Base-by-base conservation (phyloP, 2,329 filamentous ascomycete species). In the Diplodia mutila region DNA sequence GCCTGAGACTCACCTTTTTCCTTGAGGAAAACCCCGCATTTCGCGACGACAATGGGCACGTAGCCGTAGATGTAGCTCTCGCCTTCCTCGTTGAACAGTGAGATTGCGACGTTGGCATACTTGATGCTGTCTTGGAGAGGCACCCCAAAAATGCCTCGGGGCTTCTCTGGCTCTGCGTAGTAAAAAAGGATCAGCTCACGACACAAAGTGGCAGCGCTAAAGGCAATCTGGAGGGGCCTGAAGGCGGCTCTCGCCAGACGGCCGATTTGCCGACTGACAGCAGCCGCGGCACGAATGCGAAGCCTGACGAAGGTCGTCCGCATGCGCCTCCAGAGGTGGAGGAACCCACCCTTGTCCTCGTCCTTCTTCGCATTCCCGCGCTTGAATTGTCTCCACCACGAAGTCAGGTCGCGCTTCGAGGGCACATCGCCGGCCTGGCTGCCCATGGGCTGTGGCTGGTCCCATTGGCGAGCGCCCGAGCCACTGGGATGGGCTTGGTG, bases 51-150 rank as follows among this genome's bases (percentile, higher is more conserved):
- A 71, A 99, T 98, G 21, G 95, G 95, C 8, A 99, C 94, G 76
- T 98, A 98, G 75, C 95, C 95, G 79, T 98, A 99, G 65, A 98
- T 97, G 79, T 97, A 98, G 81, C 93, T 97, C 79, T 95, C 89
- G 37, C 94, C 94, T 72, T 95, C 87, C 72, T 94, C 92, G 77
- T 98, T 94, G 72, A 95, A 91, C 32, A 99, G 87, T 25, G 94
- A 98, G 75, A 99, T 99, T 71, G 95, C 95, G 69, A 99, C 95
- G 76, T 98, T 99, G 68, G 95, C 95, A 79, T 99, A 98, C 69
- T 91, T 91, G 78, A 99, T 98, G 81, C 94, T 98, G 76, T 94
- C 90, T 74, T 93, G 92, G 68, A 99, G 86, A 48, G 95, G 93
- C 39, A 99, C 90, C 65, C 95, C 95, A 78, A 99, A 99, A 70